Percentiles rank a stretch among this genome's conserved stretches.
phyloP scores from a whole-genome alignment of 2,329 filamentous ascomycete genomes.

The Colletotrichum tofieldiae region DNA sequence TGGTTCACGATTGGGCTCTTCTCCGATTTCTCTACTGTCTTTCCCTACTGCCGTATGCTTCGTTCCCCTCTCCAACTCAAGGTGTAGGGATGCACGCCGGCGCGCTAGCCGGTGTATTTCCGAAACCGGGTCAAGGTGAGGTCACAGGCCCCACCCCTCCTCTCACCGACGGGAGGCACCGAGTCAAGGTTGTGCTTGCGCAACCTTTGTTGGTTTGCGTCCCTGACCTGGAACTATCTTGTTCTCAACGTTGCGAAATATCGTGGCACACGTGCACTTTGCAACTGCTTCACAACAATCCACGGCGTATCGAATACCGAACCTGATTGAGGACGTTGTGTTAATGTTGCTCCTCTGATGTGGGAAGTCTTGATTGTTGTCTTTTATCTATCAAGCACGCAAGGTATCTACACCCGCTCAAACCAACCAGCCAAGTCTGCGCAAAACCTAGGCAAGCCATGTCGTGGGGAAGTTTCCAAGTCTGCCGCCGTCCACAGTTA shows the following conservation, averaged over 20 bases:
- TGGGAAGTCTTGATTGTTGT: not conserved
- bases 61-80: not conserved
- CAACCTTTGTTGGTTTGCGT: not conserved
- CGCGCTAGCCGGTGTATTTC: constrained; percentile 31
- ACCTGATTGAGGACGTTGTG: not conserved
- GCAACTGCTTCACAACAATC: too few species aligned
- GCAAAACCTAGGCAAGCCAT: constrained; percentile 47
- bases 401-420: not conserved
- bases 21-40: constrained; percentile 1
- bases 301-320: not conserved
- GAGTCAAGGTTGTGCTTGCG: constrained; percentile 1
- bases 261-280: not conserved
- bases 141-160: not conserved
- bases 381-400: not conserved
- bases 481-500: constrained; percentile 76
- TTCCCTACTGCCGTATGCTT: not conserved
- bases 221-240: not conserved
- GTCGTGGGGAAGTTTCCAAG: constrained; percentile 69
- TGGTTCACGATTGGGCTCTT: constrained; percentile 4
- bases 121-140: constrained; percentile 21
- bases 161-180: constrained; percentile 8
- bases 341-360: not conserved
- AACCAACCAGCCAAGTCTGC: not conserved
- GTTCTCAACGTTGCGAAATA: not conserved
- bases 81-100: not conserved